A percentile compares a stretch with the other conserved stretches of the same genome.
phyloP scores from a whole-genome alignment of 768 basidiomycete genomes.

The Pholiota molesta region DNA sequence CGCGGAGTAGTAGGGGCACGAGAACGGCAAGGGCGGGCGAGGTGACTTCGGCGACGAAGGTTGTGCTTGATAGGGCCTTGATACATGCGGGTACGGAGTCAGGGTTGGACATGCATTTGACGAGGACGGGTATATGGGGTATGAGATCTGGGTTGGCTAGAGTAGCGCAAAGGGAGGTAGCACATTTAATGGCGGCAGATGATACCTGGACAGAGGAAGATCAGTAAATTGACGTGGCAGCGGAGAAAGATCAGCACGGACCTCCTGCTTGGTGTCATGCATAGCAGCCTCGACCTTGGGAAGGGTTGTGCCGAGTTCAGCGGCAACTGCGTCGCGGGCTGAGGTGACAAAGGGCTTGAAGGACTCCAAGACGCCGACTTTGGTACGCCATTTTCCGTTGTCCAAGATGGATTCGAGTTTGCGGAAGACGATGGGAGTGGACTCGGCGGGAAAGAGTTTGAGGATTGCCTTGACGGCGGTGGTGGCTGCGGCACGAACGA shows the following conservation, averaged over 20 bases:
- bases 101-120: slow-evolving; percentile 94
- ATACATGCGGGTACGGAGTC: slow-evolving; percentile 88
- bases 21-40: slow-evolving; percentile 96
- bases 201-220: slow-evolving; percentile 63
- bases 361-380: slow-evolving; percentile 91
- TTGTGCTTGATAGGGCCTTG: slow-evolving; percentile 93
- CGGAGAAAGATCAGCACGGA: slow-evolving; percentile 33
- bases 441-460: slow-evolving; percentile 83
- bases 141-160: slow-evolving; percentile 92
- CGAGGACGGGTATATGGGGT: slow-evolving; percentile 86
- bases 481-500: slow-evolving; percentile 82
- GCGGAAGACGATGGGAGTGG: slow-evolving; percentile 68
- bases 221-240: slow-evolving; percentile 1
- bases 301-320: slow-evolving; percentile 77
- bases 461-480: slow-evolving; percentile 83
- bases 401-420: slow-evolving; percentile 76
- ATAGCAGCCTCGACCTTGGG: slow-evolving; percentile 89
- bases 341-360: slow-evolving; percentile 73
- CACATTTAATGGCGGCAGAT: slow-evolving; percentile 84
- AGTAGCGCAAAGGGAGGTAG: slow-evolving; percentile 85
- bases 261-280: slow-evolving; percentile 97
- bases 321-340: slow-evolving; percentile 78
- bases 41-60: slow-evolving; percentile 96
- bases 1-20: slow-evolving; percentile 88
- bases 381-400: slow-evolving; percentile 90